These are phyloP conservation scores for Candida jianshihensis DNA, from an alignment of 805 yeast species.

Conservation along the genomic window DNA sequence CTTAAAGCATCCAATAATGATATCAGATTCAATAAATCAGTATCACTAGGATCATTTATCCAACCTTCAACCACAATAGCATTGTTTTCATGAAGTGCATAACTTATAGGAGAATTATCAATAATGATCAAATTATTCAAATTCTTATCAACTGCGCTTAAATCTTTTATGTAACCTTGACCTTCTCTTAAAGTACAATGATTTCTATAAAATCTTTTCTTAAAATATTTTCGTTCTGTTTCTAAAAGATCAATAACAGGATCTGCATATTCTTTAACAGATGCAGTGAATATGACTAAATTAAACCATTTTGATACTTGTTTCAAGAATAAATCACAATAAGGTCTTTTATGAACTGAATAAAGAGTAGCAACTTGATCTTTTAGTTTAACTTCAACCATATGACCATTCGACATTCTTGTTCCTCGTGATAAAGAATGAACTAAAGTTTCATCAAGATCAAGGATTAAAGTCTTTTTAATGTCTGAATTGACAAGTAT, in stretches of 20 bases:
- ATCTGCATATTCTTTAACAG: conserved; percentile 92
- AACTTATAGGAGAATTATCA: conserved; percentile 92
- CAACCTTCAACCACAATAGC: conserved; percentile 95
- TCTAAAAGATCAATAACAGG: conserved; percentile 94
- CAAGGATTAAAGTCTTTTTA: conserved; percentile 73
- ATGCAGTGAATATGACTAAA: conserved; percentile 88
- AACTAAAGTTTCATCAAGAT: conserved; percentile 89
- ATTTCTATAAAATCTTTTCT: conserved; percentile 63
- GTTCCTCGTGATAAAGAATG: conserved; percentile 74
- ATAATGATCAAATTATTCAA: conserved; percentile 67
- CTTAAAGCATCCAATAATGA: conserved; percentile 77
- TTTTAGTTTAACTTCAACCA: conserved; percentile 74
- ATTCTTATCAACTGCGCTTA: conserved; percentile 42
- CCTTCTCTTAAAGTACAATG: conserved; percentile 75
- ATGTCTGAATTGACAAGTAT: conserved; percentile 31
- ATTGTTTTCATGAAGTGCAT: conserved; percentile 74
- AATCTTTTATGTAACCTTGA: conserved; percentile 81
- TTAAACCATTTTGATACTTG: conserved; percentile 84
- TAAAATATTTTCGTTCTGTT: conserved; percentile 46
- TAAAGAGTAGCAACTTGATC: conserved; percentile 73
- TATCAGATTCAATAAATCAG: conserved; percentile 70
- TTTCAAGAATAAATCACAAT: conserved; percentile 75
- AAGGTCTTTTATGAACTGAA: conserved; percentile 88
- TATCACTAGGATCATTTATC: conserved; percentile 93
- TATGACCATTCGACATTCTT: conserved; percentile 41